Evolutionary conservation across 441 rosid species (phyloP).

Genomic region (Adansonia madagascariensis): DNA sequence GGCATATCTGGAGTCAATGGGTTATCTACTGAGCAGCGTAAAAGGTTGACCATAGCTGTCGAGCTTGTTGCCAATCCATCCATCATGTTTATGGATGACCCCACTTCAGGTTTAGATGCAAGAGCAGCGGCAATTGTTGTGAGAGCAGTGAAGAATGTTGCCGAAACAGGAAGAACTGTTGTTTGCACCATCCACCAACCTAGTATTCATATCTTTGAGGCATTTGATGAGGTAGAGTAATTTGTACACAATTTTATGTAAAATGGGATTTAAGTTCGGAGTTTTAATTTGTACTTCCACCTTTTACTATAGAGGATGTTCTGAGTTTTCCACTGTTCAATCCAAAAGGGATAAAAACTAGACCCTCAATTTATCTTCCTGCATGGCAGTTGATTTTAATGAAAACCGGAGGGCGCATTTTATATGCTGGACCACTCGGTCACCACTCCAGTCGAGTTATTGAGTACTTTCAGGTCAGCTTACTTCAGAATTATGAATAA

Average conservation of each 20-base stretch:
- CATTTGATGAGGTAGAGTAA: constrained; percentile 59
- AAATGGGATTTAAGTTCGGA: background rate
- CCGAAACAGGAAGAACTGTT: constrained; percentile 63
- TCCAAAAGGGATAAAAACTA: background rate
- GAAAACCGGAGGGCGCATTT: constrained; percentile 60
- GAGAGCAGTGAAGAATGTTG: constrained; percentile 67
- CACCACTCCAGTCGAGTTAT: constrained; percentile 48
- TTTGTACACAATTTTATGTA: background rate
- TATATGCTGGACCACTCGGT: constrained; percentile 69
- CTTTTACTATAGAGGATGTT: background rate
- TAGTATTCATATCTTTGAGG: constrained; percentile 62
- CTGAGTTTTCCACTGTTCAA: too few relatives aligned
- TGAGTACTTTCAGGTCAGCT: constrained; percentile 61
- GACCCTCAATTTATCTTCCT: background rate
- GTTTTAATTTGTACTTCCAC: too few relatives aligned
- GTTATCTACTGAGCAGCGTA: constrained; percentile 65
- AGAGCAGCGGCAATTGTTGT: constrained; percentile 73
- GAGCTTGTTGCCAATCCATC: constrained; percentile 81
- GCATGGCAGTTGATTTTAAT: constrained; percentile 45
- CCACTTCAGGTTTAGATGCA: constrained; percentile 70
- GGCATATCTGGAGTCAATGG: constrained; percentile 56
- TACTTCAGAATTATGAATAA: background rate
- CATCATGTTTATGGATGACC: constrained; percentile 74
- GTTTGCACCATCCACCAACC: constrained; percentile 34
- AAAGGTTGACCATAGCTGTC: constrained; percentile 63